Evolutionary conservation across 2,329 filamentous ascomycete species (phyloP).

Genomic region (Colletotrichum sp.): DNA sequence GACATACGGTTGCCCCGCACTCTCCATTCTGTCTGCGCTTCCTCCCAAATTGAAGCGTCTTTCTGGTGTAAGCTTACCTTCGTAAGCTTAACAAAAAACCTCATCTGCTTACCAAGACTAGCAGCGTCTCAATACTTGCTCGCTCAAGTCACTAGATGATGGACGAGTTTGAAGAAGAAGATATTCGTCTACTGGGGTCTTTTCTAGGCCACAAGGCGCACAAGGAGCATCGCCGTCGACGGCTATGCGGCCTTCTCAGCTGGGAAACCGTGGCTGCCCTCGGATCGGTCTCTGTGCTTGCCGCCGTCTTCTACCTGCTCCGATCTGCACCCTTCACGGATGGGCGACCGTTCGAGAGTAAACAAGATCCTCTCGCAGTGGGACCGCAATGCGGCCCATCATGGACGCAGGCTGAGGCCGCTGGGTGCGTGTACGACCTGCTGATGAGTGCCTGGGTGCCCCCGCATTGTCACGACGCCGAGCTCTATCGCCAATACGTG

Average conservation of each 20-base stretch:
- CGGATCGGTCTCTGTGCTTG: neutral
- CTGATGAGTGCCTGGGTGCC: neutral
- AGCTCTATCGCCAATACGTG: neutral
- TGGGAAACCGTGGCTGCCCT: neutral
- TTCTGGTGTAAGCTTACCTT: neutral
- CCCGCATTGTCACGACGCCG: neutral
- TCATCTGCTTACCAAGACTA: neutral
- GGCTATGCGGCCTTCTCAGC: neutral
- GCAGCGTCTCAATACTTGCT: neutral
- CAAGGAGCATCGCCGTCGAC: neutral
- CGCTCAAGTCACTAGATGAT: neutral
- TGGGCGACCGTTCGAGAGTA: neutral
- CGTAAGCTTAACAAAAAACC: neutral
- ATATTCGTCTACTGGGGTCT: neutral
- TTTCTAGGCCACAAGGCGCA: neutral
- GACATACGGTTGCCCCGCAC: neutral
- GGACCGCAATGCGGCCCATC: neutral
- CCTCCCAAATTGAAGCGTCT: neutral
- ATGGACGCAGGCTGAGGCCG: neutral
- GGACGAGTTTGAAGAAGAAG: neutral
- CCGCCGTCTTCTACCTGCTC: neutral
- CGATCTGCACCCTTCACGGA: neutral
- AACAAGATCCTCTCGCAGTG: neutral
- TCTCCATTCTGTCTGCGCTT: neutral
- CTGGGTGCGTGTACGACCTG: neutral